A percentile compares a stretch with the other conserved stretches of the same genome.
phyloP scores from a whole-genome alignment of 768 basidiomycete species.

The Sporobolomyces pararoseus region DNA sequence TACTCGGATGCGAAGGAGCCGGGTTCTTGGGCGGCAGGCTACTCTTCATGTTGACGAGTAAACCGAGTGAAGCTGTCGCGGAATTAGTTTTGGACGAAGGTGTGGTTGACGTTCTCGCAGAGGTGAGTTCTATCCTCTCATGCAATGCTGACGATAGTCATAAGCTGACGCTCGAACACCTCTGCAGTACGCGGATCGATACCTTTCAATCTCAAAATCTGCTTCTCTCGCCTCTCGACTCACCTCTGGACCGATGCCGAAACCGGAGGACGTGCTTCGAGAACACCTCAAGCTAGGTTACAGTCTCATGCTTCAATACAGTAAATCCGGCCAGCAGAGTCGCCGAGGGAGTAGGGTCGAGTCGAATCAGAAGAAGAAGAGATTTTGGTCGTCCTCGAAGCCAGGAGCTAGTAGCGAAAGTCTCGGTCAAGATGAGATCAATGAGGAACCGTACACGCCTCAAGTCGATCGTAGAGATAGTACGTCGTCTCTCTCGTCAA shows the following conservation, averaged over 20 bases:
- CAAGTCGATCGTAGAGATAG: not conserved
- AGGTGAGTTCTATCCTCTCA: conserved; percentile 15
- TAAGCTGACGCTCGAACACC: not conserved
- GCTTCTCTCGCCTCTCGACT: not conserved
- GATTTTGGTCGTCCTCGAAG: conserved; percentile 24
- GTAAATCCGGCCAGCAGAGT: not conserved
- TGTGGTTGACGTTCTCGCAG: conserved; percentile 21
- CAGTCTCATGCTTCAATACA: conserved; percentile 44
- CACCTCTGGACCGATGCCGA: conserved; percentile 13
- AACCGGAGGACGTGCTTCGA: conserved; percentile 29
- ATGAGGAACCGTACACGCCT: not conserved
- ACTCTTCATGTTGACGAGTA: conserved; percentile 43
- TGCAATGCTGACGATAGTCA: not conserved
- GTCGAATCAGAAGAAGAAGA: conserved; percentile 5
- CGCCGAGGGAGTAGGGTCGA: not conserved
- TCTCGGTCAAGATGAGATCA: not conserved
- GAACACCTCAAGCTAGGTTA: conserved; percentile 46
- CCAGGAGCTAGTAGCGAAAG: not conserved
- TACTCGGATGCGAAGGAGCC: conserved; percentile 13
- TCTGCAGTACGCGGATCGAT: conserved; percentile 19
- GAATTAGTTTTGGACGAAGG: conserved; percentile 27
- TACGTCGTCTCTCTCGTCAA: not conserved
- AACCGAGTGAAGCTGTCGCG: conserved; percentile 30
- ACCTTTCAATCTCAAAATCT: conserved; percentile 13
- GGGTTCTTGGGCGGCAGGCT: conserved; percentile 42